Evolutionary conservation across 441 rosid genomes (phyloP), one percentile per base, ranked within the genome.

Genomic region (Macaranga tanarius): DNA sequence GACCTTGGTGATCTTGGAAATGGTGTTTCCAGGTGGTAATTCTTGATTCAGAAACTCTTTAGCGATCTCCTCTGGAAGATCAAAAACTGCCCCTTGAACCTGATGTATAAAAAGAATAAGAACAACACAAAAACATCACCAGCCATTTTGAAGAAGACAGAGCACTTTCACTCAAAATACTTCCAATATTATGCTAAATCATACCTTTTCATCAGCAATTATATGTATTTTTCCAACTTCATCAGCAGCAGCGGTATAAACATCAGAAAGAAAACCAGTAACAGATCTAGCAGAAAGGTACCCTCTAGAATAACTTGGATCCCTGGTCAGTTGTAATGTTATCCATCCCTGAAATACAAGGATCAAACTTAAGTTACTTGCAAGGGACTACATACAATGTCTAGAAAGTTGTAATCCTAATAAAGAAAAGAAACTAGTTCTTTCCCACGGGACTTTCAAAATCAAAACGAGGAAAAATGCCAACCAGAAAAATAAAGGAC

Each of bases 1-100:
- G 31, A 95, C 99, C 95, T 95, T 92, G 19, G 91, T 83, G 77
- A 90, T 90, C 85, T 91, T 84, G 48, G 89, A 70, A 73, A 95
- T 73, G 61, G 81, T 84, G 83, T 91, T 92, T 78, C 99, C 99
- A 31, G 90, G 91, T 55, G 97, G 97, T 52, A 83, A 58, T 83
- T 88, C 85, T 82, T 79, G 86, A 75, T 79, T 85, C 69, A 95
- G 84, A 67, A 92, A 84, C 79, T 81, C 91, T 85, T 90, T 92
- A 4, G 95, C 97, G 60, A 92, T 87, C 73, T 95, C 99, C 85
- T 92, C 97, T 1, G 97, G 97, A 69, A 95, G 86, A 84, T 95
- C 99, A 79, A 95, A 95, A 73, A 95, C 93, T 31, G 97, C 97
- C 78, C 97, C 99, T 84, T 91, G 99, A 70, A 95, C 82, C 99